Evolutionary conservation across 148 eudicot species (phyloP).

Genomic region (Drosera capensis): DNA sequence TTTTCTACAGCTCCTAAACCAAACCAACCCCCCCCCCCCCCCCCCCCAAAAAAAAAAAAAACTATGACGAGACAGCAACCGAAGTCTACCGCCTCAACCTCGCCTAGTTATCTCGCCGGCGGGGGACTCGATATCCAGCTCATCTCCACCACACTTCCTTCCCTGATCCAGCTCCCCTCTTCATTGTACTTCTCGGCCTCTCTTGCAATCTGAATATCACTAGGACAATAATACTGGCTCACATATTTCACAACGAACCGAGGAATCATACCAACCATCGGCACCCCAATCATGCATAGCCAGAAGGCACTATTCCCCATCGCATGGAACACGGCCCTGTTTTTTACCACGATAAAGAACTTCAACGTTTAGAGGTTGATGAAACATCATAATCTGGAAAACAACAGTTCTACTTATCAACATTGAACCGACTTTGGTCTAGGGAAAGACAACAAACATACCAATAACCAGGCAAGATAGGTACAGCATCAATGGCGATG

Average conservation of each 20-base stretch:
- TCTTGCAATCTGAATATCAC: constrained; percentile 68
- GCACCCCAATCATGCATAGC: constrained; percentile 56
- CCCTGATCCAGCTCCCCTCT: constrained; percentile 34
- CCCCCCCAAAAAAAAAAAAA: too few relatives aligned
- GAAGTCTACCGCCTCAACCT: too few relatives aligned
- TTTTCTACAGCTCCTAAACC: too few relatives aligned
- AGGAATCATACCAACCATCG: constrained; percentile 51
- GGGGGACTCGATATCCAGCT: constrained; percentile 24
- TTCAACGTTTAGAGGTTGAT: not conserved
- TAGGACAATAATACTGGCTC: constrained; percentile 34
- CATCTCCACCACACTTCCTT: constrained; percentile 50
- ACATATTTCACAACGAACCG: constrained; percentile 49
- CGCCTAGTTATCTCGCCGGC: constrained; percentile 18
- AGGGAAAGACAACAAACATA: constrained; percentile 26
- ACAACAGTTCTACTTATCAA: not conserved
- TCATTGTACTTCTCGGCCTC: constrained; percentile 83
- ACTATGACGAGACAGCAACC: too few relatives aligned
- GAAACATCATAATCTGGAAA: not conserved
- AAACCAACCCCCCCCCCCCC: too few relatives aligned
- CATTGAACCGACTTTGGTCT: not conserved
- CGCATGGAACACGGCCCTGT: constrained; percentile 74
- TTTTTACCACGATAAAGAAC: not conserved
- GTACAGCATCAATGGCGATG: constrained; percentile 52
- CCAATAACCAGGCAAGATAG: constrained; percentile 74
- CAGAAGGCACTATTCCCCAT: constrained; percentile 37